Percentiles rank a stretch among this genome's conserved stretches.
Evolutionary conservation across 2,329 filamentous ascomycete genomes (phyloP).

Genomic region (Beauveria caledonica): DNA sequence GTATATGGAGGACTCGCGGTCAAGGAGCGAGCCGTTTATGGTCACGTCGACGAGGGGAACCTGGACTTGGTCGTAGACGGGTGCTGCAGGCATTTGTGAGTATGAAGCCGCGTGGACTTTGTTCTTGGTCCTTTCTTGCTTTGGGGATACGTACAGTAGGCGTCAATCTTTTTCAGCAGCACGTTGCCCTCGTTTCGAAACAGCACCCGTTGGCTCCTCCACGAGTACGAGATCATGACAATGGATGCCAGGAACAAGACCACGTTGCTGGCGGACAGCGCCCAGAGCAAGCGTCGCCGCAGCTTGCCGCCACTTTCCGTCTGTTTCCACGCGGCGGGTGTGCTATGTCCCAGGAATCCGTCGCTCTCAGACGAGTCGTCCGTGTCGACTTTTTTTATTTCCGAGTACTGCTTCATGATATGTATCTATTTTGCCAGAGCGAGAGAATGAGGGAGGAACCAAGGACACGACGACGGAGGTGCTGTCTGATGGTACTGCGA

Average conservation of each 20-base stretch:
- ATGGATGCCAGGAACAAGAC: not conserved
- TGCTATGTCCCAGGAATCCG: not conserved
- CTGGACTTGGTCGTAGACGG: not conserved
- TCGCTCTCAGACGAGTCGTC: not conserved
- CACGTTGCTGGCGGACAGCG: not conserved
- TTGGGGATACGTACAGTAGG: not conserved
- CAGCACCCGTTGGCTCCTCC: not conserved
- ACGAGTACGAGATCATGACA: not conserved
- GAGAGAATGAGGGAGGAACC: too few relatives aligned
- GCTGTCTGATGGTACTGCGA: too few relatives aligned
- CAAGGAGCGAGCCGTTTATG: conserved; percentile 1
- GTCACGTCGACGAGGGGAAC: not conserved
- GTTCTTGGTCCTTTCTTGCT: too few relatives aligned
- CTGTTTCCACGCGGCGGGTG: not conserved
- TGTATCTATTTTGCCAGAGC: too few relatives aligned
- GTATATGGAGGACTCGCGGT: conserved; percentile 1
- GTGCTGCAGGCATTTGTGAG: not conserved
- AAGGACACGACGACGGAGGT: too few relatives aligned
- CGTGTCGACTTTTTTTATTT: not conserved
- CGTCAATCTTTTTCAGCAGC: not conserved
- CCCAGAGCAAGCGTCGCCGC: not conserved
- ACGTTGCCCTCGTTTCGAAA: not conserved
- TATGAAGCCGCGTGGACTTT: not conserved
- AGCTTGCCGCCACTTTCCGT: not conserved
- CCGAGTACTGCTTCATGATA: too few relatives aligned